Conservation (phyloP, 768 basidiomycete genomes). For the Hemileccinum impolitum region DNA sequence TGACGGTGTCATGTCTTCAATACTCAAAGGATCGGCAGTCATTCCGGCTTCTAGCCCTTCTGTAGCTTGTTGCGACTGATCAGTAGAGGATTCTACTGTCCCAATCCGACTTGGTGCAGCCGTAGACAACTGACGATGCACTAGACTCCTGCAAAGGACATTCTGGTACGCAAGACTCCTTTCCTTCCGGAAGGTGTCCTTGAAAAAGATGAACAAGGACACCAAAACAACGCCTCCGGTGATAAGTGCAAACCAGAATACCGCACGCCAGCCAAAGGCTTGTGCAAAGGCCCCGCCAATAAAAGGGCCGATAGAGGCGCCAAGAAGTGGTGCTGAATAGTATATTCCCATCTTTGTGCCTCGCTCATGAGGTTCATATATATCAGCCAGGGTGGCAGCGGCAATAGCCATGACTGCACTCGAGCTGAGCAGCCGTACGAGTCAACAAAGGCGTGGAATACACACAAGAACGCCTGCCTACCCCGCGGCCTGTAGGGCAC, state of each 20-base stretch:
- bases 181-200: conserved; percentile 80
- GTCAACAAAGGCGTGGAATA: background rate
- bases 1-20: conserved; percentile 47
- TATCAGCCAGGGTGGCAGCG: conserved; percentile 76
- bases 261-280: conserved; percentile 73
- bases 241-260: conserved; percentile 80
- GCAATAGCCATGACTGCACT: conserved; percentile 71
- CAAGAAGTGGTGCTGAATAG: conserved; percentile 77
- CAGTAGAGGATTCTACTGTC: background rate
- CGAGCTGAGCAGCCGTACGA: conserved; percentile 36
- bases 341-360: conserved; percentile 81
- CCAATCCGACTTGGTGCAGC: conserved; percentile 1
- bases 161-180: conserved; percentile 78
- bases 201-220: conserved; percentile 62
- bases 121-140: conserved; percentile 18
- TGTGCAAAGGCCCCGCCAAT: conserved; percentile 67
- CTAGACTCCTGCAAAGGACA: conserved; percentile 46
- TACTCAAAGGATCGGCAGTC: background rate
- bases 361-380: conserved; percentile 75
- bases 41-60: conserved; percentile 5
- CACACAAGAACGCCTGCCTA: conserved; percentile 20
- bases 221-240: conserved; percentile 53
- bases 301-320: conserved; percentile 63
- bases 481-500: conserved; percentile 63
- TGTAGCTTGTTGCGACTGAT: conserved; percentile 7